Evolutionary conservation across 2,329 filamentous ascomycete species (phyloP).

Genomic region (Pseudocercospora eumusae): DNA sequence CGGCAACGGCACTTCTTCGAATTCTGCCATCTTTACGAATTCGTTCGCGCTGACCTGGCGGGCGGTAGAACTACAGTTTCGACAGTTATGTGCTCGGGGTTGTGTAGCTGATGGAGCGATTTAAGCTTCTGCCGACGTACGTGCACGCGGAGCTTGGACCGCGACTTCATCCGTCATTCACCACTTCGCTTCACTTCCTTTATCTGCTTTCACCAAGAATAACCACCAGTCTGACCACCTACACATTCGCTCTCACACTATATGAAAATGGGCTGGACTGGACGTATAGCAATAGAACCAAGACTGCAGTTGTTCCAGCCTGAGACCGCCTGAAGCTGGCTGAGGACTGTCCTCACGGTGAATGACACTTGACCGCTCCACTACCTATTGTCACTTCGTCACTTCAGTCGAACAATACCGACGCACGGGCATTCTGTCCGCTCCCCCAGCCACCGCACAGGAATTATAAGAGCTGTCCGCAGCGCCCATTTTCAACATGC

Average conservation of each 20-base stretch:
- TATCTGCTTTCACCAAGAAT: conserved; percentile 6
- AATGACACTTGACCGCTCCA: neutral
- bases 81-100: neutral
- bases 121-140: conserved; percentile 8
- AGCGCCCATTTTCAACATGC: conserved; percentile 26
- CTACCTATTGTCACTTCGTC: neutral
- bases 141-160: neutral
- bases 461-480: conserved; percentile 6
- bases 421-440: neutral
- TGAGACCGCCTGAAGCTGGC: neutral
- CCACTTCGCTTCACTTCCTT: conserved; percentile 2
- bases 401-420: conserved; percentile 3
- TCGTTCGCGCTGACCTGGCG: neutral
- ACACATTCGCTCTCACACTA: neutral
- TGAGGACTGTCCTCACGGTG: conserved; percentile 5
- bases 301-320: conserved; percentile 4
- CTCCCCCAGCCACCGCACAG: conserved; percentile 9
- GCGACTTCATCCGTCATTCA: neutral
- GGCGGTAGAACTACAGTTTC: too few relatives aligned
- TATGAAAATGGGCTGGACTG: neutral
- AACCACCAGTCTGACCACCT: neutral
- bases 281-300: neutral
- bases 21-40: conserved; percentile 17
- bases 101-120: neutral
- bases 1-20: conserved; percentile 17